Evolutionary conservation across 306 rosid species (phyloP).

Genomic region (Heteromeles arbutifolia): DNA sequence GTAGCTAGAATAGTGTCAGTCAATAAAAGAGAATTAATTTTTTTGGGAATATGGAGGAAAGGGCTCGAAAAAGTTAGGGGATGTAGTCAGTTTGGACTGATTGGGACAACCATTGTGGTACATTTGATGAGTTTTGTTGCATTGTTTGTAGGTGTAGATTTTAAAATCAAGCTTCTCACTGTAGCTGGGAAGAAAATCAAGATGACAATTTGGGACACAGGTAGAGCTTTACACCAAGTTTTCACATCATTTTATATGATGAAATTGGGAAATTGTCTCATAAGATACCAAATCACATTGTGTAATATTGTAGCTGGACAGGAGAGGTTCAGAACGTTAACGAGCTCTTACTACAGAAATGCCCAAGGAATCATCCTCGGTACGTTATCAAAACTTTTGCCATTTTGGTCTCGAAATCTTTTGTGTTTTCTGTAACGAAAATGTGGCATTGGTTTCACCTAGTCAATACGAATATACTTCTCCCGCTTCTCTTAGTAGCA

Average conservation of each 20-base stretch:
- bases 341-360: conserved; percentile 88
- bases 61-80: neutral
- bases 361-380: conserved; percentile 97
- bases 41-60: neutral
- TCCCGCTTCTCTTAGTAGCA: neutral
- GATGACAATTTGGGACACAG: conserved; percentile 97
- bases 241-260: neutral
- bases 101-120: neutral
- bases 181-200: conserved; percentile 83
- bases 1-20: too few relatives aligned
- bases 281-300: neutral
- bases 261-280: neutral
- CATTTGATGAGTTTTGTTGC: neutral
- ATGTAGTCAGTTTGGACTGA: neutral
- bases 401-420: neutral
- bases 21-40: too few relatives aligned
- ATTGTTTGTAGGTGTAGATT: conserved; percentile 74
- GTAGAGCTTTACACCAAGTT: conserved; percentile 26
- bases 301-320: conserved; percentile 79
- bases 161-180: conserved; percentile 78
- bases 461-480: too few relatives aligned
- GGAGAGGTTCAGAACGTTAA: conserved; percentile 90
- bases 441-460: too few relatives aligned
- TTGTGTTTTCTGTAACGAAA: too few relatives aligned
- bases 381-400: conserved; percentile 19